Evolutionary conservation across 805 yeast species (phyloP).

Genomic region (Metschnikowia koreensis): DNA sequence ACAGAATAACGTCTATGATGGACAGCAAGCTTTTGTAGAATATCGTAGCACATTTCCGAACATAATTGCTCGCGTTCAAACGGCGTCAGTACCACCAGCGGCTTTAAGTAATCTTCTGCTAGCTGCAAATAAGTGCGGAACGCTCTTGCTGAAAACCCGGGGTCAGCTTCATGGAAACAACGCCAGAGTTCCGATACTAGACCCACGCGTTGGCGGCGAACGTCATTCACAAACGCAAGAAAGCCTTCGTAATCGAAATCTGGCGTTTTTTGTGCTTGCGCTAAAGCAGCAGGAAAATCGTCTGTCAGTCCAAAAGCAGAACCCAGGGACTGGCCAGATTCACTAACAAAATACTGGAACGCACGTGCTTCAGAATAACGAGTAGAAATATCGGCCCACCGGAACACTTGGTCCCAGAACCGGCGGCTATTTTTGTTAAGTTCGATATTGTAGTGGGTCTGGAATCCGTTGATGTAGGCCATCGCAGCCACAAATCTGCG

Average conservation of each 20-base stretch:
- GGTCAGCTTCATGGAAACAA: slow-evolving; percentile 26
- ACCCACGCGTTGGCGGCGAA: slow-evolving; percentile 26
- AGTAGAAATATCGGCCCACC: slow-evolving; percentile 39
- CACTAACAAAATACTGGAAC: slow-evolving; percentile 26
- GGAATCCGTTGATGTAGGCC: slow-evolving; percentile 36
- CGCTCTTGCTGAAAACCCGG: slow-evolving; percentile 24
- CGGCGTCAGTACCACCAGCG: slow-evolving; percentile 2
- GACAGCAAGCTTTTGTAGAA: slow-evolving; percentile 18
- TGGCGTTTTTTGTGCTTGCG: slow-evolving; percentile 30
- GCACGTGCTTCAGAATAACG: slow-evolving; percentile 27
- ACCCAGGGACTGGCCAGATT: slow-evolving; percentile 14
- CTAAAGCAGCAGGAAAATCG: slow-evolving; percentile 15
- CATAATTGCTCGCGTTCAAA: slow-evolving; percentile 2
- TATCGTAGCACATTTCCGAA: slow-evolving; percentile 21
- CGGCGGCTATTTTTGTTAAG: slow-evolving; percentile 16
- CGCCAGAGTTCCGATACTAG: slow-evolving; percentile 35
- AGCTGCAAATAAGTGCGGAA: slow-evolving; percentile 25
- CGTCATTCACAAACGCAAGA: slow-evolving; percentile 24
- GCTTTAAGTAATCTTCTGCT: slow-evolving; percentile 23
- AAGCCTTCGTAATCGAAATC: slow-evolving; percentile 41
- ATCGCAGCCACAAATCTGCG: slow-evolving; percentile 30
- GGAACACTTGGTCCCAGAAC: slow-evolving; percentile 39
- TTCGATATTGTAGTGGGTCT: slow-evolving; percentile 27
- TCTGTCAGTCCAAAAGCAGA: slow-evolving; percentile 7
- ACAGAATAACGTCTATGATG: slow-evolving; percentile 16